phyloP scores from a whole-genome alignment of 257 asterid species.

The Orobanche coerulescens region DNA sequence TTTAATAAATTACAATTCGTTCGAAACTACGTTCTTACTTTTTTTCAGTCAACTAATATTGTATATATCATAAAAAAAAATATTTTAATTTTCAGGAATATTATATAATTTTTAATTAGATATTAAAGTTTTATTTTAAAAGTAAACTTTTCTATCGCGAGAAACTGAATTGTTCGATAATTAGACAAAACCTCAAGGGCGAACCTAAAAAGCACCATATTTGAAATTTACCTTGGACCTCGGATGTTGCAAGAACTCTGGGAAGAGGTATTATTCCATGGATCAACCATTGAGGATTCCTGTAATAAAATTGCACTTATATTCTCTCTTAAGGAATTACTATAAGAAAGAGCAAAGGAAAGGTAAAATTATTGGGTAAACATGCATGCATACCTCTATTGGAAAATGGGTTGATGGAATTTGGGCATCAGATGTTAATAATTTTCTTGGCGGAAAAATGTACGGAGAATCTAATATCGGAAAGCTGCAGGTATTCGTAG shows the following conservation, averaged over 20 bases:
- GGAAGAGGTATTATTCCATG: slow-evolving; percentile 17
- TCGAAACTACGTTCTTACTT: no score
- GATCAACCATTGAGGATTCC: slow-evolving; percentile 14
- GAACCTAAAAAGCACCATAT: neutral
- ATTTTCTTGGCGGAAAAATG: slow-evolving; percentile 9
- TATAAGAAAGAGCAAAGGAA: neutral
- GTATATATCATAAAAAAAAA: no score
- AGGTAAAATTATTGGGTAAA: neutral
- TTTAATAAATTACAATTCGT: no score
- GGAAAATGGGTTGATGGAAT: neutral
- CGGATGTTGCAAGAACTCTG: slow-evolving; percentile 14
- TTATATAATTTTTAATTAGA: no score
- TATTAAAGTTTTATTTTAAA: no score
- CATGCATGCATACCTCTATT: slow-evolving; percentile 21
- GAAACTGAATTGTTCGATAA: no score
- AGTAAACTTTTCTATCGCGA: no score
- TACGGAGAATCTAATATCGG: slow-evolving; percentile 12
- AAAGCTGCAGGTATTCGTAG: slow-evolving; percentile 6
- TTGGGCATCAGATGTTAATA: neutral
- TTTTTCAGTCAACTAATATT: no score
- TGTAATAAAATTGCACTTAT: slow-evolving; percentile 6
- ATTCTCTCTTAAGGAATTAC: neutral
- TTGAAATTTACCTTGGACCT: slow-evolving; percentile 27
- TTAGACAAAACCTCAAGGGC: no score
- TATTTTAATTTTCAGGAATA: no score